Evolutionary conservation across 176 grass and related monocot genomes (phyloP), one percentile per base, ranked within the genome.

Genomic region (Cocos nucifera): DNA sequence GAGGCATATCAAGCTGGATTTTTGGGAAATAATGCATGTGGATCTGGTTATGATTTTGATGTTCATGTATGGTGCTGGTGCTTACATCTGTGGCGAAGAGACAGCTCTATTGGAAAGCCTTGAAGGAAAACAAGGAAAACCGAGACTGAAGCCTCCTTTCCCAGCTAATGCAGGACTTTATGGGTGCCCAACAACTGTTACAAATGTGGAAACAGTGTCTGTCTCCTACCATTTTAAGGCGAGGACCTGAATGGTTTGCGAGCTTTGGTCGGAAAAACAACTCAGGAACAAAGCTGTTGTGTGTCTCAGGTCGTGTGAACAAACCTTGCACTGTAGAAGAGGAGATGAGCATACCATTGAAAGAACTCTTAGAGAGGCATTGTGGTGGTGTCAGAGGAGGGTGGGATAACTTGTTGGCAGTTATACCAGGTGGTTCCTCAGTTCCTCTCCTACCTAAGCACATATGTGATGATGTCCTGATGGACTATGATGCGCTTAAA

Each of bases 301-400:
- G 89, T 35, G 62, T 95, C 64, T 95, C 89, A 0, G 89, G 89
- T 39, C 89, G 86, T 80, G 89, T 95, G 59, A 95, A 89, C 78
- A 95, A 88, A 75, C 89, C 89, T 66, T 95, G 89, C 78, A 95
- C 89, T 3, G 89, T 95, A 20, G 89, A 95, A 75, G 89, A 95
- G 59, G 89, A 95, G 67, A 89, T 95, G 89, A 95, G 89, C 74
- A 95, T 95, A 30, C 85, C 89, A 29, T 71, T 95, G 30, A 95
- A 83, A 73, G 89, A 95, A 59, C 70, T 95, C 32, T 77, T 95
- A 9, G 89, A 88, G 63, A 23, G 23, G 70, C 89, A 89, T 57
- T 95, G 89, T 3, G 89, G 89, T n/a, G 89, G 89, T 57, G 85
- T 95, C 26, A 89, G 82, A 75, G 89, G 89, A 70, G 89, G 89